These are phyloP conservation scores for Erucastrum elatum DNA, from an alignment of 345 rosid species.

Conservation along the genomic window DNA sequence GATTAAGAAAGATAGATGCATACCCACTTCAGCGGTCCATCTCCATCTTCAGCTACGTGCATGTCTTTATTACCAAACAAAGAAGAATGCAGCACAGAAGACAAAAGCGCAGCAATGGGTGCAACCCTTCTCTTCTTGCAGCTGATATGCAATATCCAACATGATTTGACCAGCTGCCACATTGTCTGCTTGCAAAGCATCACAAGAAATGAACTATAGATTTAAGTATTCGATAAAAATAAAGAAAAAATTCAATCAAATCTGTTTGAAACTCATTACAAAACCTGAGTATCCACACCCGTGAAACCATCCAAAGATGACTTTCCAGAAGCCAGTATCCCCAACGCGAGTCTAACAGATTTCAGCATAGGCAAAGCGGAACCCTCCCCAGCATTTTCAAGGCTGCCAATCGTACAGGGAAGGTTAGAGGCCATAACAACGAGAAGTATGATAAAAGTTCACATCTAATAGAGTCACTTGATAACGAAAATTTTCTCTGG, in stretches of 20 bases:
- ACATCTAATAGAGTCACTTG: not conserved
- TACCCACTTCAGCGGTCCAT: conserved; percentile 95
- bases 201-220: conserved; percentile 1
- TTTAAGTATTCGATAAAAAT: too few relatives aligned
- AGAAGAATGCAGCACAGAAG: conserved; percentile 78
- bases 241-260: too few relatives aligned
- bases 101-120: conserved; percentile 85
- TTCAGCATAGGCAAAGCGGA: conserved; percentile 86
- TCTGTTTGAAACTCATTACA: too few relatives aligned
- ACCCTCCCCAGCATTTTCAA: conserved; percentile 94
- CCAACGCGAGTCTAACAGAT: conserved; percentile 68
- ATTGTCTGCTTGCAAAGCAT: conserved; percentile 57
- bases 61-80: conserved; percentile 61
- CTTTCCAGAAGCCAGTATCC: conserved; percentile 57
- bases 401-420: conserved; percentile 52
- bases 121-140: conserved; percentile 92
- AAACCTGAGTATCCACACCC: conserved; percentile 72
- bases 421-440: not conserved
- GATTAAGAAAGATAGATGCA: conserved; percentile 28
- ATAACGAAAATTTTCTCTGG: not conserved
- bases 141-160: conserved; percentile 88
- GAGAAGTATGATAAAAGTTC: not conserved
- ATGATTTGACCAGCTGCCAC: conserved; percentile 83
- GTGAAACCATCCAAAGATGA: conserved; percentile 50
- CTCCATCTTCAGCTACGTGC: conserved; percentile 57